Evolutionary conservation across 164 flowering plant species (phyloP).

Genomic region (Paratinospora sagittata): DNA sequence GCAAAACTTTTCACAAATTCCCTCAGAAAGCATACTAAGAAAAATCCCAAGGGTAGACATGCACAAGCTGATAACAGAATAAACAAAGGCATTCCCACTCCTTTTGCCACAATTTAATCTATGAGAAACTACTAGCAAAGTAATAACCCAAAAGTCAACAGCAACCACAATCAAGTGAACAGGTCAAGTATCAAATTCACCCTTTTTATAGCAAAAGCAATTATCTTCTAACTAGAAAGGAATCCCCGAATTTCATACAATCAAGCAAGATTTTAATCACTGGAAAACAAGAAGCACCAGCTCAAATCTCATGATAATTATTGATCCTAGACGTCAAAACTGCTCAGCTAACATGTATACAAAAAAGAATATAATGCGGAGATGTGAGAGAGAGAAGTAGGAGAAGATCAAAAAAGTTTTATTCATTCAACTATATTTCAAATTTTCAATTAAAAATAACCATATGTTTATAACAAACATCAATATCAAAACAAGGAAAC

Average conservation of each 20-base stretch:
- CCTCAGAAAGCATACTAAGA: background rate
- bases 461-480: too few relatives aligned
- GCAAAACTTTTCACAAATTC: background rate
- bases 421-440: too few relatives aligned
- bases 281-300: background rate
- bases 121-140: background rate
- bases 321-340: too few relatives aligned
- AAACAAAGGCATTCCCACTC: background rate
- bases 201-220: too few relatives aligned
- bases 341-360: too few relatives aligned
- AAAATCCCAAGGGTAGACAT: background rate
- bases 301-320: background rate
- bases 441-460: background rate
- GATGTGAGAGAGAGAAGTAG: too few relatives aligned
- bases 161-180: background rate
- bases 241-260: background rate
- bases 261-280: background rate
- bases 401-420: too few relatives aligned
- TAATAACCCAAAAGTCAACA: background rate
- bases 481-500: too few relatives aligned
- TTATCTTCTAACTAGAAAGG: too few relatives aligned
- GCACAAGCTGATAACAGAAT: background rate
- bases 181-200: background rate
- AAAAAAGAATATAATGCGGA: too few relatives aligned
- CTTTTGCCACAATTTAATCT: background rate